Evolutionary conservation across 164 flowering plant species (phyloP).

Genomic region (Macadamia integrifolia): DNA sequence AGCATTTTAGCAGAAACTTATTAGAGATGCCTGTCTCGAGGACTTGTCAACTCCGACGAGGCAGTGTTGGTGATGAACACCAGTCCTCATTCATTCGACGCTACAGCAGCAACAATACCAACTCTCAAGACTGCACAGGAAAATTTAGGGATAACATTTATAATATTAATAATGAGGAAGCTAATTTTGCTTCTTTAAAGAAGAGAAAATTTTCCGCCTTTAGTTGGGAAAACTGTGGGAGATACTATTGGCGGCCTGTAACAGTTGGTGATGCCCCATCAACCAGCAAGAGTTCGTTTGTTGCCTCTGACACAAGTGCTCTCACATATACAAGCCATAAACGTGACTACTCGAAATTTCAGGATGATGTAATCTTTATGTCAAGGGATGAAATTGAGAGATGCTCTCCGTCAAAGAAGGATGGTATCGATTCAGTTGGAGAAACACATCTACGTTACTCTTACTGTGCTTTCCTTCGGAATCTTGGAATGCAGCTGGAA

Average conservation of each 20-base stretch:
- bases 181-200: conserved; percentile 36
- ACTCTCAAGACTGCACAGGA: conserved; percentile 16
- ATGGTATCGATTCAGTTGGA: conserved; percentile 79
- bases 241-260: conserved; percentile 25
- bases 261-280: conserved; percentile 24
- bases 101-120: conserved; percentile 10
- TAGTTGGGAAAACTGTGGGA: conserved; percentile 36
- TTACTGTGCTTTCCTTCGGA: conserved; percentile 82
- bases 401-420: conserved; percentile 87
- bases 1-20: not conserved
- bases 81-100: conserved; percentile 22
- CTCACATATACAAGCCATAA: conserved; percentile 32
- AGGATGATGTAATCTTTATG: conserved; percentile 63
- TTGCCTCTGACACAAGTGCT: conserved; percentile 22
- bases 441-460: conserved; percentile 85
- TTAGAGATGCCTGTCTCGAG: conserved; percentile 34
- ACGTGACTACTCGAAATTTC: conserved; percentile 47
- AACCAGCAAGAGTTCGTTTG: conserved; percentile 18
- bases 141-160: conserved; percentile 21
- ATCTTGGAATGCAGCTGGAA: conserved; percentile 80
- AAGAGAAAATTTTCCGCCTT: conserved; percentile 51
- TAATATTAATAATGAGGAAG: conserved; percentile 18
- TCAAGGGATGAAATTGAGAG: conserved; percentile 87
- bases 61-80: conserved; percentile 18
- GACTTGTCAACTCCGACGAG: conserved; percentile 27